Evolutionary conservation across 2,329 filamentous ascomycete genomes (phyloP).

Genomic region (Daldinia sp.): DNA sequence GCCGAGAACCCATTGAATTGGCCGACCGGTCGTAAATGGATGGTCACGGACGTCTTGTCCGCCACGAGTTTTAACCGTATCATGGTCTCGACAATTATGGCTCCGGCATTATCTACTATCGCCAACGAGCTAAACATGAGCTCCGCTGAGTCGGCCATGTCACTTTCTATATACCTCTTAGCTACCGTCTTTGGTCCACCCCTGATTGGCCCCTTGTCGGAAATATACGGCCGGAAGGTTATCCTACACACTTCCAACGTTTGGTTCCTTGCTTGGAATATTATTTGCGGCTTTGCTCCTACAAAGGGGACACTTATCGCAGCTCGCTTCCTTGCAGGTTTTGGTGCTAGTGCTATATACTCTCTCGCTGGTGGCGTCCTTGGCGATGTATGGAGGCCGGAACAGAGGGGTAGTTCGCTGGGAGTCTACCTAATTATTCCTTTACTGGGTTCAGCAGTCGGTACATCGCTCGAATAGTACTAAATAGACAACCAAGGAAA

Average conservation of each 20-base stretch:
- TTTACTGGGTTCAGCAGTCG: not conserved
- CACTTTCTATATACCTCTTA: constrained; percentile 54
- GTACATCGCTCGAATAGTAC: not conserved
- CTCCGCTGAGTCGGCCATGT: constrained; percentile 56
- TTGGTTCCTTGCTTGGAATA: constrained; percentile 60
- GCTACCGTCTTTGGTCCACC: constrained; percentile 53
- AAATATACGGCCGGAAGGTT: constrained; percentile 56
- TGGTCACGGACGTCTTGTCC: constrained; percentile 57
- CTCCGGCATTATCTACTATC: constrained; percentile 59
- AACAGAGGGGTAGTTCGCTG: not conserved
- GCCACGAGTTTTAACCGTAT: constrained; percentile 61
- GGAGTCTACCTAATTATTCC: not conserved
- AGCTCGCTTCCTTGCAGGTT: constrained; percentile 5
- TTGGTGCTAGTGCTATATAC: constrained; percentile 8
- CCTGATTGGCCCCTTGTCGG: constrained; percentile 55
- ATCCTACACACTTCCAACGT: constrained; percentile 56
- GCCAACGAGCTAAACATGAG: constrained; percentile 60
- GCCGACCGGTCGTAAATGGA: constrained; percentile 55
- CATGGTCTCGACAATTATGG: constrained; percentile 61
- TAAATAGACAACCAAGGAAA: not conserved
- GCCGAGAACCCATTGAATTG: constrained; percentile 52
- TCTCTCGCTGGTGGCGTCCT: not conserved
- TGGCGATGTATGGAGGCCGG: not conserved
- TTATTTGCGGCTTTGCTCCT: constrained; percentile 52
- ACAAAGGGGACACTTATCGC: constrained; percentile 8